Evolutionary conservation across 495 filamentous ascomycete species (phyloP).

Genomic region (Elasticomyces elasticus): DNA sequence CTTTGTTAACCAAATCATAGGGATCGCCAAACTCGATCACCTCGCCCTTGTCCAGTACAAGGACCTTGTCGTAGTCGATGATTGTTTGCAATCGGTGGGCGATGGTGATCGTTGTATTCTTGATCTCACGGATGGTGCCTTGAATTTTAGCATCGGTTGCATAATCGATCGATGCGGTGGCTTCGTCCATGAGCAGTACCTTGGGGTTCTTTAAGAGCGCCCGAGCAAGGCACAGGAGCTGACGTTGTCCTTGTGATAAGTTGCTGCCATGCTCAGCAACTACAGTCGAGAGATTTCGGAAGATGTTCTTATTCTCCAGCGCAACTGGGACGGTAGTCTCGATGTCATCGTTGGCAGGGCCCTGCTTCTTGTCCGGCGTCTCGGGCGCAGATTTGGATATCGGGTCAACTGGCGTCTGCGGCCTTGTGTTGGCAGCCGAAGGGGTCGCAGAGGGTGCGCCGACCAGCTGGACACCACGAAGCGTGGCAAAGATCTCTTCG

Average conservation of each 20-base stretch:
- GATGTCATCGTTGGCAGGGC: not conserved
- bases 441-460: conserved; percentile 45
- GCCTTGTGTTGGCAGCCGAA: conserved; percentile 32
- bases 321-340: not conserved
- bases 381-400: conserved; percentile 31
- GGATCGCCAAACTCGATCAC: conserved; percentile 87
- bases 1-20: conserved; percentile 59
- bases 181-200: conserved; percentile 98
- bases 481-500: conserved; percentile 76
- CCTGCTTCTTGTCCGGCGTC: conserved; percentile 30
- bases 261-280: conserved; percentile 91
- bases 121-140: conserved; percentile 79
- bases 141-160: conserved; percentile 93
- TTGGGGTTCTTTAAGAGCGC: conserved; percentile 85
- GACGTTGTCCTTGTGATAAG: conserved; percentile 90
- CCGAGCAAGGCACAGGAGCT: conserved; percentile 89
- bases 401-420: conserved; percentile 24
- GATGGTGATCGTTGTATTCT: conserved; percentile 86
- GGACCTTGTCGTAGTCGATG: conserved; percentile 96
- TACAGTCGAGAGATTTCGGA: conserved; percentile 73
- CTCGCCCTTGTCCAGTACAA: conserved; percentile 81
- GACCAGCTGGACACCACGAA: conserved; percentile 87
- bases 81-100: conserved; percentile 97
- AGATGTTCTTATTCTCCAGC: conserved; percentile 79
- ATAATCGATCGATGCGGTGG: conserved; percentile 96